A percentile compares a stretch with the other conserved stretches of the same genome.
Evolutionary conservation across 192 early-diverging fungal species (phyloP).

Genomic region (Spizellomyces sp.): DNA sequence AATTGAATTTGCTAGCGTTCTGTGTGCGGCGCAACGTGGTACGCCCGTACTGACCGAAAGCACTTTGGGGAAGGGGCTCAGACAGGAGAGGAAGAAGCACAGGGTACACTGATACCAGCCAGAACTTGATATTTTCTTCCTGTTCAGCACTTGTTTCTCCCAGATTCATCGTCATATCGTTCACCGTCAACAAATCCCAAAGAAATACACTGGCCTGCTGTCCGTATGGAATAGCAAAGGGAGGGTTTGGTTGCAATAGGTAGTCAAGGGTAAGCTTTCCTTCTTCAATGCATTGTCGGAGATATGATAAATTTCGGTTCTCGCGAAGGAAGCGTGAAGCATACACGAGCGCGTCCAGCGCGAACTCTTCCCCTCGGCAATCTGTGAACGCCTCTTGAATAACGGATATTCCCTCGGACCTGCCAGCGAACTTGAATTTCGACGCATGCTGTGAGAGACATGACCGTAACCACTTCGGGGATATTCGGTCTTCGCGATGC

Average conservation of each 20-base stretch:
- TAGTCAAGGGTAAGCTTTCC: not conserved
- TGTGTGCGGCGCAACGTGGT: too few relatives aligned
- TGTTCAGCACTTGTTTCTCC: too few relatives aligned
- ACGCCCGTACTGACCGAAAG: too few relatives aligned
- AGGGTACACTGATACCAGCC: too few relatives aligned
- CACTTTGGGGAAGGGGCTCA: too few relatives aligned
- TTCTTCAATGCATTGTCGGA: constrained; percentile 1
- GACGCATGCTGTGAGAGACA: not conserved
- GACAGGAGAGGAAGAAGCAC: too few relatives aligned
- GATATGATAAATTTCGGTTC: not conserved
- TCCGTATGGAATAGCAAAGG: not conserved
- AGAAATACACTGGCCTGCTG: not conserved
- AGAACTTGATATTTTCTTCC: too few relatives aligned
- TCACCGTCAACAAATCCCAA: not conserved
- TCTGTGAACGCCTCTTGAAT: not conserved
- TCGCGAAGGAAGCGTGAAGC: not conserved
- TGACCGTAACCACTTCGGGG: not conserved
- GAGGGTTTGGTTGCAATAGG: not conserved
- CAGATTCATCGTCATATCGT: too few relatives aligned
- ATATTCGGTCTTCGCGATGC: not conserved
- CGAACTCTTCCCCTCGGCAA: not conserved
- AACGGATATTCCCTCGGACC: not conserved
- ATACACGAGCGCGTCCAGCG: not conserved
- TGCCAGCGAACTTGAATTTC: not conserved
- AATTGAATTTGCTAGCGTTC: too few relatives aligned